Evolutionary conservation across 1,284 basidiomycete genomes (phyloP).

Genomic region (Leccinum solheimii): DNA sequence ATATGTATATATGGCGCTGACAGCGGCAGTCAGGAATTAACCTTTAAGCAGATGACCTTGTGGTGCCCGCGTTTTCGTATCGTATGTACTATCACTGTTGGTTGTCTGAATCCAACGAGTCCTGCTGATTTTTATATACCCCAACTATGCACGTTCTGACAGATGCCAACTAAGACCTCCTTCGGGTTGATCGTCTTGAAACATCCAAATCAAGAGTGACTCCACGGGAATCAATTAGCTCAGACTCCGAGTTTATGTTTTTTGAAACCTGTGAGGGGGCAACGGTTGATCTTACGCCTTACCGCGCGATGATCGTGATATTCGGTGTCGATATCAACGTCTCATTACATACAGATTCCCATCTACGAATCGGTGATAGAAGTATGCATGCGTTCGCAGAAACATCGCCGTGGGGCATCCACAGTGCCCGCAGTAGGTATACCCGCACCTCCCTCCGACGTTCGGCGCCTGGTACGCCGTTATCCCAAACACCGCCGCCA

Average conservation of each 20-base stretch:
- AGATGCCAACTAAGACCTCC: no score
- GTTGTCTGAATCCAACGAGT: neutral
- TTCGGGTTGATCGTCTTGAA: no score
- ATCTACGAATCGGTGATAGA: neutral
- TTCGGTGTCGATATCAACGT: neutral
- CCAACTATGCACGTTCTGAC: neutral
- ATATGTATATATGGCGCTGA: neutral
- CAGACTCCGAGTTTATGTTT: no score
- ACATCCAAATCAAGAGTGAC: no score
- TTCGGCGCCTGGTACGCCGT: conserved; percentile 46
- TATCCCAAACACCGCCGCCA: conserved; percentile 63
- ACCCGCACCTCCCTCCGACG: no score
- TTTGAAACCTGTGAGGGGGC: no score
- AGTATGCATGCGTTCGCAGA: neutral
- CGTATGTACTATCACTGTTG: neutral
- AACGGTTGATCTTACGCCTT: neutral
- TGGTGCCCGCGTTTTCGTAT: neutral
- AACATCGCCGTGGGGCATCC: neutral
- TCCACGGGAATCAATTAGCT: no score
- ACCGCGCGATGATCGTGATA: neutral
- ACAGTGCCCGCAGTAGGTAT: neutral
- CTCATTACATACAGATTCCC: neutral
- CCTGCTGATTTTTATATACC: neutral
- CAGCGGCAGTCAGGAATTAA: neutral
- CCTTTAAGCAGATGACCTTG: neutral